Evolutionary conservation across 805 yeast species (phyloP).

Genomic region (Wickerhamomyces ciferrii): DNA sequence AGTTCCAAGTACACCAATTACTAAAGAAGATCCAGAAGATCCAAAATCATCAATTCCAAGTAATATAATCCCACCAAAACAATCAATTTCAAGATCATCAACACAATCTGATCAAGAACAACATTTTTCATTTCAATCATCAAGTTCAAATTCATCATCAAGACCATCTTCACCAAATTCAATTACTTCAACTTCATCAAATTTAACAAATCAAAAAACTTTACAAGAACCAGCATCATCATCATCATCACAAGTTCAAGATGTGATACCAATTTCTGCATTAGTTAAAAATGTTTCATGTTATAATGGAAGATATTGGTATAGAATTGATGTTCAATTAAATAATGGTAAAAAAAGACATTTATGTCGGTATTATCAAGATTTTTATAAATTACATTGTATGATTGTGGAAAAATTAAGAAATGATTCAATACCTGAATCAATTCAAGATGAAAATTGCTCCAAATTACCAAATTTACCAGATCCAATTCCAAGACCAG

Average conservation of each 20-base stretch:
- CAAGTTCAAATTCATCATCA: constrained; percentile 1
- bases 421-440: constrained; percentile 5
- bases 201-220: neutral
- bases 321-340: constrained; percentile 37
- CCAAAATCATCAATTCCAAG: neutral
- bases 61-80: neutral
- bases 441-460: constrained; percentile 1
- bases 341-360: constrained; percentile 31
- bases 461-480: constrained; percentile 36
- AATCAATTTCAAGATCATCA: constrained; percentile 5
- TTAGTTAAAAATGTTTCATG: constrained; percentile 34
- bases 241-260: no score
- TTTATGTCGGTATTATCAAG: constrained; percentile 45
- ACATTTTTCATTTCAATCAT: constrained; percentile 9
- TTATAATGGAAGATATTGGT: constrained; percentile 44
- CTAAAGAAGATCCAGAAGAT: neutral
- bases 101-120: constrained; percentile 4
- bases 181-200: constrained; percentile 1
- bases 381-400: constrained; percentile 41
- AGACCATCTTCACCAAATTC: constrained; percentile 3
- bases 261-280: constrained; percentile 26
- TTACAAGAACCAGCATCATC: neutral
- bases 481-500: constrained; percentile 40
- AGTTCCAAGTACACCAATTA: neutral
- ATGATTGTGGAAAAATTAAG: constrained; percentile 21